Percentiles rank a stretch among this genome's conserved stretches.
Conservation (phyloP, 2,329 filamentous ascomycete species). For the Didymella pomorum region DNA sequence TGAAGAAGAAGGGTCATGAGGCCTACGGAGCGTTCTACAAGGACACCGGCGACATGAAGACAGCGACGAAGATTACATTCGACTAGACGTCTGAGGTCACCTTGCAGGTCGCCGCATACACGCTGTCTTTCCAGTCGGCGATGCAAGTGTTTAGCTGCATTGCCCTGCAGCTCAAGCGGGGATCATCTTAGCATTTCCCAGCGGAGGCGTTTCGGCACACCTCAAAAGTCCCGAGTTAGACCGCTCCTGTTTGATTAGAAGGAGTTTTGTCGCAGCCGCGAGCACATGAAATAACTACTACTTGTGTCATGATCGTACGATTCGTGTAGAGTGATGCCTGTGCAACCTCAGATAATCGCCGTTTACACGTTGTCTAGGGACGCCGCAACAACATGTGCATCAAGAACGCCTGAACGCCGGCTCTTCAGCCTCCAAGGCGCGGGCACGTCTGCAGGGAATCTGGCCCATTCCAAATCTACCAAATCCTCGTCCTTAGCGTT, state of each 20-base stretch:
- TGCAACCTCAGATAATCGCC: slow-evolving; percentile 19
- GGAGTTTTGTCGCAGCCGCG: slow-evolving; percentile 11
- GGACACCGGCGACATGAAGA: slow-evolving; percentile 82
- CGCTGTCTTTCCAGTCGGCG: slow-evolving; percentile 20
- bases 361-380: slow-evolving; percentile 9
- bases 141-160: slow-evolving; percentile 19
- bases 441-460: neutral
- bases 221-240: slow-evolving; percentile 25
- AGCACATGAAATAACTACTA: slow-evolving; percentile 9
- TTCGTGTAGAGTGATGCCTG: slow-evolving; percentile 6
- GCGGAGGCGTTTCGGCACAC: slow-evolving; percentile 37
- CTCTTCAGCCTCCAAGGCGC: slow-evolving; percentile 10
- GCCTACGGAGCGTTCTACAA: slow-evolving; percentile 97
- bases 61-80: slow-evolving; percentile 92
- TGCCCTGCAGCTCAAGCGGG: slow-evolving; percentile 28
- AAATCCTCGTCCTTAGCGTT: slow-evolving; percentile 12
- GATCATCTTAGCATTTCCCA: slow-evolving; percentile 28
- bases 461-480: slow-evolving; percentile 18
- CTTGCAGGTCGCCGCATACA: slow-evolving; percentile 13
- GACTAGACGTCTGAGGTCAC: slow-evolving; percentile 56
- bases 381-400: slow-evolving; percentile 8
- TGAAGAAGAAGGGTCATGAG: slow-evolving; percentile 98
- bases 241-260: slow-evolving; percentile 20
- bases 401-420: slow-evolving; percentile 3
- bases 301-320: slow-evolving; percentile 20